Base-by-base conservation (phyloP, 768 basidiomycete species). In the Tylopilus vinaceipallidus region DNA sequence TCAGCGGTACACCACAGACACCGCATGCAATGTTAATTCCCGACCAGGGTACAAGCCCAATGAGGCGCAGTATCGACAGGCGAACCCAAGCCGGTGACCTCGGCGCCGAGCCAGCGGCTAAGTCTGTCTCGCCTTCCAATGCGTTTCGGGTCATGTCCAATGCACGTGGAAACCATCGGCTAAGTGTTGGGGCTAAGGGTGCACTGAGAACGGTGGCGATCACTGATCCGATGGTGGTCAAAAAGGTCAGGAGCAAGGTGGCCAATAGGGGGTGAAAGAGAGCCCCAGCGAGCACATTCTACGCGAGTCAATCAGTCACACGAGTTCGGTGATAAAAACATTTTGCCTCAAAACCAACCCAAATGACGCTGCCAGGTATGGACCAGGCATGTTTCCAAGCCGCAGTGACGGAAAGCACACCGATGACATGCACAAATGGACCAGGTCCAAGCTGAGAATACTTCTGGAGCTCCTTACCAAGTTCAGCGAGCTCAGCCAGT, bases 341-440 rank as follows among this genome's bases (percentile, higher is more conserved):
- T n/a, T 5, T 9, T 1, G 23, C 14, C 42, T 36, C 16, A 22
- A 37, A 53, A 74, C 84, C 49, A 54, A 90, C 90, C 86, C 94
- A 86, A 42, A 95, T 77, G 41, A 95, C 92, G 57, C 91, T 93
- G 7, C 95, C 95, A 9, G 95, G 95, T 50, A 98, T 81, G 52
- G 91, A 94, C 95, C 94, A 98, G 4, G 94, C 92, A 66, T 98
- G 95, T 70, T 94, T 97, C 92, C 93, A 98, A 24, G 92, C 73
- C 4, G 91, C 90, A 16, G 88, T 85, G 13, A 94, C 76, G 33
- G 87, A 83, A 59, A 98, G 77, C 42, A 94, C 91, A 22, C 77
- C 82, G 36, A 95, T 66, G 45, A 95, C 89, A 69, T 95, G 95
- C 8, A 78, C 77, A 45, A 82, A 73, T 17, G 86, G 79, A 3